These are phyloP conservation scores for Citrus sp. DNA, from an alignment of 345 rosid species.

Conservation along the genomic window DNA sequence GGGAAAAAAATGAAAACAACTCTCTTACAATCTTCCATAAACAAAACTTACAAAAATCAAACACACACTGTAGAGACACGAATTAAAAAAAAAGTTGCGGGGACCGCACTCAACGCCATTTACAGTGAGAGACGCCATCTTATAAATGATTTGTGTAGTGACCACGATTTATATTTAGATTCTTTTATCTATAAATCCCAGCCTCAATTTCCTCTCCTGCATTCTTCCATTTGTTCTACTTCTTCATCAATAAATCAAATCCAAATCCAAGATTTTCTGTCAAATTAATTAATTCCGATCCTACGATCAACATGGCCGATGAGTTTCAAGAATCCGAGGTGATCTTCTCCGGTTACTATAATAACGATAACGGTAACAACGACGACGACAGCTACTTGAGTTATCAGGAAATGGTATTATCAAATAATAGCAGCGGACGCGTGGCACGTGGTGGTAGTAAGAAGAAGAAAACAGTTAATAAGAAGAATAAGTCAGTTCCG, in stretches of 20 bases:
- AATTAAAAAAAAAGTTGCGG: conserved; percentile 19
- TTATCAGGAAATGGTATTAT: neutral
- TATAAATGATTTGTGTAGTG: conserved; percentile 25
- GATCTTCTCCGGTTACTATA: conserved; percentile 32
- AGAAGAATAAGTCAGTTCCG: conserved; percentile 32
- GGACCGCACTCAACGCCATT: conserved; percentile 49
- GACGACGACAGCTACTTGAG: neutral
- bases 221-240: neutral
- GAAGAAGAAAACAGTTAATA: conserved; percentile 11
- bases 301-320: conserved; percentile 35
- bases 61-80: neutral
- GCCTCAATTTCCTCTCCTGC: neutral
- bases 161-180: conserved; percentile 25
- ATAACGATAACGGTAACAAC: neutral
- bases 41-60: neutral
- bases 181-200: conserved; percentile 14
- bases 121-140: conserved; percentile 43
- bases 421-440: neutral
- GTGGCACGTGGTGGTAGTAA: neutral
- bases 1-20: neutral
- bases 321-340: conserved; percentile 61
- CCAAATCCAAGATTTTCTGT: too few species aligned
- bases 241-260: too few species aligned
- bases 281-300: neutral
- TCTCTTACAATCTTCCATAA: neutral